phyloP scores from a whole-genome alignment of 345 rosid genomes.

The Physaria fendleri region DNA sequence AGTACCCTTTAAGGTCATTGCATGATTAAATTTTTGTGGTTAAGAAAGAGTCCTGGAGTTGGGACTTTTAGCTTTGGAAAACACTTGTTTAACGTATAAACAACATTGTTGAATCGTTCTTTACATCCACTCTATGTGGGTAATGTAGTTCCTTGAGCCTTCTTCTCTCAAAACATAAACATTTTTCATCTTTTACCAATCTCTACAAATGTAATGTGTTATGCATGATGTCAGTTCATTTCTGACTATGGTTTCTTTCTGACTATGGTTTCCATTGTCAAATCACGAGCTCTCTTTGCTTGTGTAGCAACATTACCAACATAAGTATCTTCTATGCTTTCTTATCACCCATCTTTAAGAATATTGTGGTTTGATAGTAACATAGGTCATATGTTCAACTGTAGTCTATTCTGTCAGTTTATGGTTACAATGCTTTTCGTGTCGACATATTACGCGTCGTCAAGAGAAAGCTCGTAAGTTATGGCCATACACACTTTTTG shows the following conservation, averaged over 20 bases:
- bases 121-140: neutral
- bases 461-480: neutral
- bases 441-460: conserved; percentile 16
- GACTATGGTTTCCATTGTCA: neutral
- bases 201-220: neutral
- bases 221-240: neutral
- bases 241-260: no score
- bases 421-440: conserved; percentile 12
- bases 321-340: neutral
- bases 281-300: neutral
- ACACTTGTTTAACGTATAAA: neutral
- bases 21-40: neutral
- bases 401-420: conserved; percentile 8
- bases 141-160: neutral
- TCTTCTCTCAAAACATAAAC: neutral
- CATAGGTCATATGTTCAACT: neutral
- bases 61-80: neutral
- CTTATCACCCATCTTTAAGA: neutral
- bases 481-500: conserved; percentile 14
- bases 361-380: neutral
- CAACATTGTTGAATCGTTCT: conserved; percentile 9
- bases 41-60: neutral
- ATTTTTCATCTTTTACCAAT: neutral
- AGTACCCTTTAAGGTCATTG: neutral
- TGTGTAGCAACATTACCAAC: neutral